phyloP scores from a whole-genome alignment of 176 grass and related monocot species.

The Elymus sibiricus region DNA sequence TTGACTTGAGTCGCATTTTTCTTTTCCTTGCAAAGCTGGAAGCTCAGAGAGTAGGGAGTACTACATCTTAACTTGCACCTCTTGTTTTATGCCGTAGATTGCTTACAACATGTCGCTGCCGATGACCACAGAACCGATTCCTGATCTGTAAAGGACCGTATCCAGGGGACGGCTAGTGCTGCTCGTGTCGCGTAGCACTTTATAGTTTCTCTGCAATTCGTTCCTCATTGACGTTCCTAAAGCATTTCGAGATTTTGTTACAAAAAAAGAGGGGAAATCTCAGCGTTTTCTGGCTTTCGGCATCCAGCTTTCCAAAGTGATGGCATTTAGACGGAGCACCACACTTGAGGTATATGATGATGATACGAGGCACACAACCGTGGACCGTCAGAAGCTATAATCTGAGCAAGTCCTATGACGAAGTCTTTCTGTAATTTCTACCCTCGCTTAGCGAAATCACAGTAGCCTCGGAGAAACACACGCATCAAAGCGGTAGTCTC shows the following conservation, averaged over 20 bases:
- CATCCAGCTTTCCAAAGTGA: not conserved
- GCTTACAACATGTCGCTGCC: slow-evolving; percentile 3
- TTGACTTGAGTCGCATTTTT: not conserved
- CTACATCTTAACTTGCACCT: too few relatives aligned
- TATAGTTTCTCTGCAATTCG: not conserved
- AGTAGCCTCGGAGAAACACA: too few relatives aligned
- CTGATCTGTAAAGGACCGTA: not conserved
- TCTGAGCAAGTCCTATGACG: too few relatives aligned
- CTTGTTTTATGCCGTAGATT: not conserved
- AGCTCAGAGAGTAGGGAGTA: too few relatives aligned
- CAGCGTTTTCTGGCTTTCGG: not conserved
- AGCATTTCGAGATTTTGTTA: not conserved
- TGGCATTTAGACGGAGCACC: not conserved
- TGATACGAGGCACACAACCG: too few relatives aligned
- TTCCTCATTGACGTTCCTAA: not conserved
- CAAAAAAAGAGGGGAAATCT: not conserved
- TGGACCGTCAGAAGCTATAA: too few relatives aligned
- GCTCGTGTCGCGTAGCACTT: not conserved
- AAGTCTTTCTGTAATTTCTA: too few relatives aligned
- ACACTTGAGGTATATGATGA: too few relatives aligned
- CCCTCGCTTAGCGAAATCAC: too few relatives aligned
- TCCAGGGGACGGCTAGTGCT: not conserved
- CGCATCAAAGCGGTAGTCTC: too few relatives aligned
- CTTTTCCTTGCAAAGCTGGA: not conserved
- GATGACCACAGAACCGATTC: slow-evolving; percentile 18